Percentiles rank a stretch among this genome's conserved stretches.
Evolutionary conservation across 2,329 filamentous ascomycete genomes (phyloP).

Genomic region (Aspergillus jensenii): DNA sequence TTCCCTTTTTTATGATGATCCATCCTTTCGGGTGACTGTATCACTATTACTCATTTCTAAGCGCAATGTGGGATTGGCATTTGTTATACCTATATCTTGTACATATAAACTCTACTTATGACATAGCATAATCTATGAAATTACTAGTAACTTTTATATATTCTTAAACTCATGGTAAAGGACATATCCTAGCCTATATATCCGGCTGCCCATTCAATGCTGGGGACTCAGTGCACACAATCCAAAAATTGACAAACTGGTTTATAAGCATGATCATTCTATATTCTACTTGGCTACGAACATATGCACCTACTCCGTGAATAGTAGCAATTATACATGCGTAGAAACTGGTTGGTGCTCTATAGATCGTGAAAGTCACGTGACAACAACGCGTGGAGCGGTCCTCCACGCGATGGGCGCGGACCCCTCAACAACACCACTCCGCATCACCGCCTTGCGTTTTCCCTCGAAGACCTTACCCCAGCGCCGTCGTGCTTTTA

Average conservation of each 20-base stretch:
- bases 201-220: too few species aligned
- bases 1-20: not conserved
- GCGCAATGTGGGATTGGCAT: not conserved
- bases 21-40: not conserved
- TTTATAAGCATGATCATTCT: not conserved
- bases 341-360: not conserved
- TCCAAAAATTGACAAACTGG: not conserved
- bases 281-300: too few species aligned
- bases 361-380: constrained; percentile 3
- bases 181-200: too few species aligned
- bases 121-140: not conserved
- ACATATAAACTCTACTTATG: not conserved
- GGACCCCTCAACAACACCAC: constrained; percentile 22
- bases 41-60: constrained; percentile 1
- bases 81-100: not conserved
- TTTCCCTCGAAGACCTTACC: not conserved
- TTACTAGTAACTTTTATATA: too few species aligned
- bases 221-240: too few species aligned
- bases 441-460: constrained; percentile 11
- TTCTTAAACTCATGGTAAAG: too few species aligned
- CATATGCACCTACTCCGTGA: too few species aligned
- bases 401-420: constrained; percentile 14
- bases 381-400: constrained; percentile 7
- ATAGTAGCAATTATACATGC: too few species aligned
- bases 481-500: constrained; percentile 13